These are phyloP conservation scores for Lipomyces chichibuensis DNA, from an alignment of 805 yeast genomes.

Conservation along the genomic window DNA sequence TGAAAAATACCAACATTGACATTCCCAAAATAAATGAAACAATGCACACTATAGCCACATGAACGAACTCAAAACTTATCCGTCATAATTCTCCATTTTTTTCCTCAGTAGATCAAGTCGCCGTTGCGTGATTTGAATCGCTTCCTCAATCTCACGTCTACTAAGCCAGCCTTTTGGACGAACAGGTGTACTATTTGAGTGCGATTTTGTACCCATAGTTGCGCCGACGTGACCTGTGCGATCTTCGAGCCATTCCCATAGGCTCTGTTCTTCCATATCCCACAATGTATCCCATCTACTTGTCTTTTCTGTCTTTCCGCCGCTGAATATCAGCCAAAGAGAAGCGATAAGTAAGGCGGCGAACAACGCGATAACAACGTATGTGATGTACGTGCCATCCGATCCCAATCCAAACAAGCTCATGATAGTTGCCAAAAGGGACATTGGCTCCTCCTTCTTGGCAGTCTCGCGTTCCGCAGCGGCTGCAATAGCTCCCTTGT, in stretches of 20 bases:
- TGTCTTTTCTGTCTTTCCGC: slow-evolving; percentile 1
- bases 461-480: background rate
- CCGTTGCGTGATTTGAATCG: slow-evolving; percentile 51
- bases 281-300: slow-evolving; percentile 18
- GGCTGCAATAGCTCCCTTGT: background rate
- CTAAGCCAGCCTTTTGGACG: slow-evolving; percentile 24
- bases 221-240: slow-evolving; percentile 44
- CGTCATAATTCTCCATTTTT: slow-evolving; percentile 17
- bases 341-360: slow-evolving; percentile 2
- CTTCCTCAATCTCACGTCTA: slow-evolving; percentile 53
- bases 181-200: background rate
- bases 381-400: slow-evolving; percentile 24
- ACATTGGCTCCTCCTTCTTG: background rate
- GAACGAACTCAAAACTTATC: background rate
- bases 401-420: background rate
- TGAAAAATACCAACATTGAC: background rate
- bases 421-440: background rate
- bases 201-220: slow-evolving; percentile 35
- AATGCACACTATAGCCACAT: background rate
- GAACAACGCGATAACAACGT: slow-evolving; percentile 15
- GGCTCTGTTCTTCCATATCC: slow-evolving; percentile 54
- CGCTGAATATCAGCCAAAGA: background rate
- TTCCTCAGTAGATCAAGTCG: slow-evolving; percentile 43
- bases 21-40: slow-evolving; percentile 1
- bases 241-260: slow-evolving; percentile 75